phyloP scores from a whole-genome alignment of 352 stramenopile species.

The Globisporangium uncinulatum region DNA sequence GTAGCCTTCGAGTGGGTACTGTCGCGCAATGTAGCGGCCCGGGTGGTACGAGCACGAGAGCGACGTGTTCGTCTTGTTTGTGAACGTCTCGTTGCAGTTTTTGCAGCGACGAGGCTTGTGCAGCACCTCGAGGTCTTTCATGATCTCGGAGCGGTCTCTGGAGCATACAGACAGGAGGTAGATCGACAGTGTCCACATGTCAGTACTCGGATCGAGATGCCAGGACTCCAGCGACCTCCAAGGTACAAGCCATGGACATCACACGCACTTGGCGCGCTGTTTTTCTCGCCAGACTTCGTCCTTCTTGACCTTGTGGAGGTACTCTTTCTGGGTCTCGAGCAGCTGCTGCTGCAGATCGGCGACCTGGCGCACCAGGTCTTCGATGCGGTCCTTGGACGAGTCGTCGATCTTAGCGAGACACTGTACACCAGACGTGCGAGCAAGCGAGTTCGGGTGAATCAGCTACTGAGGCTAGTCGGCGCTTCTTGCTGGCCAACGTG shows the following conservation, averaged over 20 bases:
- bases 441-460: not conserved
- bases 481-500: not conserved
- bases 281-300: slow-evolving; percentile 65
- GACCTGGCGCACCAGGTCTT: slow-evolving; percentile 70
- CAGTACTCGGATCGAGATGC: not conserved
- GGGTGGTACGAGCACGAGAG: slow-evolving; percentile 78
- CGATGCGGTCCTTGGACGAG: slow-evolving; percentile 72
- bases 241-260: not conserved
- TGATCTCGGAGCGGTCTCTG: slow-evolving; percentile 58
- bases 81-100: slow-evolving; percentile 81
- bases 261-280: slow-evolving; percentile 39
- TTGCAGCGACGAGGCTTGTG: slow-evolving; percentile 75
- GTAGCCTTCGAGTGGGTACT: slow-evolving; percentile 78
- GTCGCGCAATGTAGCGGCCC: slow-evolving; percentile 63
- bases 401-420: slow-evolving; percentile 68
- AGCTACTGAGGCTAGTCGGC: not conserved
- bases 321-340: slow-evolving; percentile 76
- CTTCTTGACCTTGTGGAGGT: slow-evolving; percentile 75
- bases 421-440: slow-evolving; percentile 2
- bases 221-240: not conserved
- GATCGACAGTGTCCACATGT: not conserved
- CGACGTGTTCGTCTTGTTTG: slow-evolving; percentile 75
- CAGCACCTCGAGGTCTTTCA: slow-evolving; percentile 64
- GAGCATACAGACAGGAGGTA: not conserved
- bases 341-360: slow-evolving; percentile 63